Percentiles rank a stretch among this genome's conserved stretches.
Conservation (phyloP, 2,329 filamentous ascomycete species). For the Fusarium sp. region DNA sequence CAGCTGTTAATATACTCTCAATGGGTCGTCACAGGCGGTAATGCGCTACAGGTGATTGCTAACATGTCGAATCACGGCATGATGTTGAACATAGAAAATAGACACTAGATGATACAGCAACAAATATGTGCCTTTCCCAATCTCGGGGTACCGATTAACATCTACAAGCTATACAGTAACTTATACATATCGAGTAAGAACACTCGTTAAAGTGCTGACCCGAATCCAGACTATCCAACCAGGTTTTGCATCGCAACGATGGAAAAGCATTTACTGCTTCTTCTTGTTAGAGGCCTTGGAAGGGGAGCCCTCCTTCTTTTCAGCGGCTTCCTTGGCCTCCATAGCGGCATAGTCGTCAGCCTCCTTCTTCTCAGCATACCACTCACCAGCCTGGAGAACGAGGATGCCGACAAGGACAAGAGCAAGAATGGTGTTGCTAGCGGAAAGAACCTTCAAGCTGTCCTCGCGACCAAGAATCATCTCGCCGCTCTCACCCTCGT, state of each 20-base stretch:
- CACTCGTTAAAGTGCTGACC: neutral
- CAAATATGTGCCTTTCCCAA: constrained; percentile 3
- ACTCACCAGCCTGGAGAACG: constrained; percentile 94
- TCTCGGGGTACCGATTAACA: neutral
- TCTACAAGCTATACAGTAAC: constrained; percentile 21
- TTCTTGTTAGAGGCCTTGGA: constrained; percentile 51
- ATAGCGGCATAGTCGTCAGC: constrained; percentile 77
- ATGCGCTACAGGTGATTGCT: neutral
- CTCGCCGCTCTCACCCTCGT: constrained; percentile 63
- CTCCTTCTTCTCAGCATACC: constrained; percentile 98
- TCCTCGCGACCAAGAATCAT: constrained; percentile 85
- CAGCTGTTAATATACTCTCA: neutral
- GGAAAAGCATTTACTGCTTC: constrained; percentile 47
- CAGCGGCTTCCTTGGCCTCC: constrained; percentile 56
- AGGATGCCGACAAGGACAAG: constrained; percentile 91
- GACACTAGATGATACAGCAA: neutral
- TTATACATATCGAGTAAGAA: constrained; percentile 4
- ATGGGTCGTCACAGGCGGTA: neutral
- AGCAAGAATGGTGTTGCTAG: constrained; percentile 95
- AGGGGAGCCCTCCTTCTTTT: constrained; percentile 52
- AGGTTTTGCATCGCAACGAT: neutral
- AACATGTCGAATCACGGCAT: neutral
- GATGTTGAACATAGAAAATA: neutral
- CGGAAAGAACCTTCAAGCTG: constrained; percentile 87
- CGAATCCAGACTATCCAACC: neutral